Percentiles rank a stretch among this genome's conserved stretches.
phyloP scores from a whole-genome alignment of 768 basidiomycete genomes.

The Boletales sp. region DNA sequence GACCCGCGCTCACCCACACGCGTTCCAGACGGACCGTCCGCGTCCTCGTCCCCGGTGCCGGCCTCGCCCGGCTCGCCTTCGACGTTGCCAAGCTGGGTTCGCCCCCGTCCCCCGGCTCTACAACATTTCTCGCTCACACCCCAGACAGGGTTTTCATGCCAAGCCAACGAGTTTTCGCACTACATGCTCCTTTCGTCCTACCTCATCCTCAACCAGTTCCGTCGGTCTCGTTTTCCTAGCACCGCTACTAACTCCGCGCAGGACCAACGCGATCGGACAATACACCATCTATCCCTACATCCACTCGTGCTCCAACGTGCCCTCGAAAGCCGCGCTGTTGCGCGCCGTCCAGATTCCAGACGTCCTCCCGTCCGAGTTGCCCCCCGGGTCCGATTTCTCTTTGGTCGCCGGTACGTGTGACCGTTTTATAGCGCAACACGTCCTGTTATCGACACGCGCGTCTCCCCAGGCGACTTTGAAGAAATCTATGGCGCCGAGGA shows the following conservation, averaged over 20 bases:
- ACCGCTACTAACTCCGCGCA: slow-evolving; percentile 10
- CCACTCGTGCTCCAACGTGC: slow-evolving; percentile 87
- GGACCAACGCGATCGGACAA: slow-evolving; percentile 64
- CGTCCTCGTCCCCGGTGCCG: slow-evolving; percentile 88
- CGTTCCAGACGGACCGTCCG: slow-evolving; percentile 47
- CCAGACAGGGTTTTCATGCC: slow-evolving; percentile 74
- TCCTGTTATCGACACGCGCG: neutral
- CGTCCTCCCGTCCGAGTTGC: slow-evolving; percentile 72
- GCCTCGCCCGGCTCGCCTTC: slow-evolving; percentile 83
- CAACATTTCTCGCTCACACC: neutral
- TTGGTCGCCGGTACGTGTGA: slow-evolving; percentile 71
- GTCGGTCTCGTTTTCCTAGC: too few species aligned
- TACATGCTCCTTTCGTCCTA: slow-evolving; percentile 92
- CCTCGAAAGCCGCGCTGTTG: slow-evolving; percentile 56
- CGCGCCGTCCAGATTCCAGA: slow-evolving; percentile 76
- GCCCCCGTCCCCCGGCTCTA: neutral
- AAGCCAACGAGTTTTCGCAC: slow-evolving; percentile 95
- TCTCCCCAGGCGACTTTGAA: slow-evolving; percentile 75
- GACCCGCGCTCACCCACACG: too few species aligned
- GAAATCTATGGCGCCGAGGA: slow-evolving; percentile 74
- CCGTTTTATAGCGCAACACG: neutral
- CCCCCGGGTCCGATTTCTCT: slow-evolving; percentile 64
- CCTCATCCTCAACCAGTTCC: slow-evolving; percentile 66
- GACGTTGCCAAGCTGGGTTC: slow-evolving; percentile 81
- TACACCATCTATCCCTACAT: slow-evolving; percentile 86